Evolutionary conservation across 2,329 filamentous ascomycete genomes (phyloP).

Genomic region (Beauveria rudraprayagi): DNA sequence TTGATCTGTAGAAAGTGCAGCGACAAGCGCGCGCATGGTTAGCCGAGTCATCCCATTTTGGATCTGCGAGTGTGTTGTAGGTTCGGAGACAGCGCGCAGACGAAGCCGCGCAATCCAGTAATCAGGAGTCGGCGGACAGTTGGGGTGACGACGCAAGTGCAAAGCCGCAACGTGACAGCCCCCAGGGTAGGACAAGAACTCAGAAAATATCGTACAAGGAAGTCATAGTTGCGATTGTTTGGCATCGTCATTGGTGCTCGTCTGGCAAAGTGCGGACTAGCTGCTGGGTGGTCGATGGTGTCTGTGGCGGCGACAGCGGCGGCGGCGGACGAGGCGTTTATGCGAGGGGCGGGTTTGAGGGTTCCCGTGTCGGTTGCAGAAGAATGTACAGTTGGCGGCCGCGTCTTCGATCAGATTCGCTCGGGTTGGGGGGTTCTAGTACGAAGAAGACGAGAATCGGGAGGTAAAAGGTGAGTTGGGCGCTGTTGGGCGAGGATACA

Average conservation of each 20-base stretch:
- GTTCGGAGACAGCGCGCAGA: slow-evolving; percentile 6
- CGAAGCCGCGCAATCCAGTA: neutral
- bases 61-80: neutral
- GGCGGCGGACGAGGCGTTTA: slow-evolving; percentile 4
- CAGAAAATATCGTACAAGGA: slow-evolving; percentile 60
- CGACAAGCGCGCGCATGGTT: neutral
- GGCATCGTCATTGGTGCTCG: slow-evolving; percentile 59
- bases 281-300: neutral
- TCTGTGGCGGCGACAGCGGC: neutral
- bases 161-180: neutral
- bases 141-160: neutral
- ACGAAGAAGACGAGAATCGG: neutral
- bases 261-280: neutral
- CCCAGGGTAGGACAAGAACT: slow-evolving; percentile 14
- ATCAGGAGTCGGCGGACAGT: neutral
- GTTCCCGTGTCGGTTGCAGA: neutral
- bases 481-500: neutral
- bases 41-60: neutral
- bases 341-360: neutral
- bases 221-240: slow-evolving; percentile 97
- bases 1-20: slow-evolving; percentile 62
- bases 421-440: neutral
- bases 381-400: neutral
- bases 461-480: neutral
- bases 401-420: neutral